phyloP scores from a whole-genome alignment of 176 grass and related monocot species.

The Oryza meyeriana region DNA sequence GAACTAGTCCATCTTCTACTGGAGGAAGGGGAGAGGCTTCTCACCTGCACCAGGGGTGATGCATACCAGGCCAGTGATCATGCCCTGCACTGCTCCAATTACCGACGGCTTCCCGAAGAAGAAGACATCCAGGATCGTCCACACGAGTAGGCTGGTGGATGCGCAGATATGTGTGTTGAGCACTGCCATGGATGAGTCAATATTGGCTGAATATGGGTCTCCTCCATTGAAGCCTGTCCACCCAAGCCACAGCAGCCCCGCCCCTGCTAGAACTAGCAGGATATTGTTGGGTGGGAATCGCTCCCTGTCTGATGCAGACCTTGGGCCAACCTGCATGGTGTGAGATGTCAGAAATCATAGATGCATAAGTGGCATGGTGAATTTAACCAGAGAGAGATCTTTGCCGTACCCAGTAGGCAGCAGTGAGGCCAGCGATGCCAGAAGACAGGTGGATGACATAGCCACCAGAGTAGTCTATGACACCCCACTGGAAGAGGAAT shows the following conservation, averaged over 20 bases:
- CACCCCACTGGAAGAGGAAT: conserved; percentile 74
- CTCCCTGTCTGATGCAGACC: conserved; percentile 46
- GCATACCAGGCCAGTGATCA: conserved; percentile 83
- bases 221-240: conserved; percentile 80
- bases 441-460: conserved; percentile 76
- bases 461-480: conserved; percentile 72
- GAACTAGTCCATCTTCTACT: neutral
- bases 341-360: conserved; percentile 12
- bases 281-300: conserved; percentile 73
- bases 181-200: conserved; percentile 53
- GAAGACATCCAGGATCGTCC: conserved; percentile 65
- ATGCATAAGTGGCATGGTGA: neutral
- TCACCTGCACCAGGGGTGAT: conserved; percentile 73
- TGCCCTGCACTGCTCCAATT: conserved; percentile 64
- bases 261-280: conserved; percentile 60
- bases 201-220: conserved; percentile 54
- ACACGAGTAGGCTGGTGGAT: conserved; percentile 65
- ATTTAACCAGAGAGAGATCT: neutral
- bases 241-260: conserved; percentile 66
- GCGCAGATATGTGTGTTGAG: conserved; percentile 67
- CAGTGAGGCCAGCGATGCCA: conserved; percentile 54
- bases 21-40: conserved; percentile 9
- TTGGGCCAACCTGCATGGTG: conserved; percentile 51
- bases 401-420: conserved; percentile 63
- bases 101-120: conserved; percentile 77